Evolutionary conservation across 1,284 basidiomycete genomes (phyloP).

Genomic region (Sanghuangporus sanghuang): DNA sequence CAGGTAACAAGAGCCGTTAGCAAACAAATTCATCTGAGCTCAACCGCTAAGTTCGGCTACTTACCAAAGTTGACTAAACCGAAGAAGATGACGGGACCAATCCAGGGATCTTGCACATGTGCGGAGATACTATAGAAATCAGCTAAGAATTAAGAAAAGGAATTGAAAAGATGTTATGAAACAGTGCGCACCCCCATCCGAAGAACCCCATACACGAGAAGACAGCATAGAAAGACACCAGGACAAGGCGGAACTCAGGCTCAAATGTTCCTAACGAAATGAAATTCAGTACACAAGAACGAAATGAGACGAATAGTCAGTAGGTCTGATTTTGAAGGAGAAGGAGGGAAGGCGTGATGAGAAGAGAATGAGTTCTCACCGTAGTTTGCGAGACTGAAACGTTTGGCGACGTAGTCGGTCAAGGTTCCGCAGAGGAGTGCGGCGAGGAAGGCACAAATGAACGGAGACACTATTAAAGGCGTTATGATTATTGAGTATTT

Average conservation of each 20-base stretch:
- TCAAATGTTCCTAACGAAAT: slow-evolving; percentile 11
- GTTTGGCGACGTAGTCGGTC: slow-evolving; percentile 20
- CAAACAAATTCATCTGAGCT: background rate
- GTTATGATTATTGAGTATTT: background rate
- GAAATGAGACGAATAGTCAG: background rate
- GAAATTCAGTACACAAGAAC: background rate
- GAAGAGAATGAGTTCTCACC: slow-evolving; percentile 3
- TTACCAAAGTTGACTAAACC: slow-evolving; percentile 22
- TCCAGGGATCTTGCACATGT: slow-evolving; percentile 21
- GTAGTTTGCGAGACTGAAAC: slow-evolving; percentile 19
- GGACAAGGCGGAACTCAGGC: slow-evolving; percentile 21
- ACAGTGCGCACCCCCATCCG: slow-evolving; percentile 17
- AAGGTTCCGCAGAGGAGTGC: slow-evolving; percentile 21
- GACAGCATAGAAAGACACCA: slow-evolving; percentile 21
- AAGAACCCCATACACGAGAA: slow-evolving; percentile 21
- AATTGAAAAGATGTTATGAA: no score
- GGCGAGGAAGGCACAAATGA: slow-evolving; percentile 20
- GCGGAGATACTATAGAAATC: slow-evolving; percentile 16
- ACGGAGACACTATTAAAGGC: slow-evolving; percentile 18
- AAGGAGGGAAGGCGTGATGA: background rate
- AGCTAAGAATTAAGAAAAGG: background rate
- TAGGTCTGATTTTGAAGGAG: background rate
- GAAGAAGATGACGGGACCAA: slow-evolving; percentile 23
- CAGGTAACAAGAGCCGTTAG: background rate
- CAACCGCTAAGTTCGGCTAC: background rate